These are phyloP conservation scores for Oryza longistaminata DNA, from an alignment of 176 grass and related monocot species.

Conservation along the genomic window DNA sequence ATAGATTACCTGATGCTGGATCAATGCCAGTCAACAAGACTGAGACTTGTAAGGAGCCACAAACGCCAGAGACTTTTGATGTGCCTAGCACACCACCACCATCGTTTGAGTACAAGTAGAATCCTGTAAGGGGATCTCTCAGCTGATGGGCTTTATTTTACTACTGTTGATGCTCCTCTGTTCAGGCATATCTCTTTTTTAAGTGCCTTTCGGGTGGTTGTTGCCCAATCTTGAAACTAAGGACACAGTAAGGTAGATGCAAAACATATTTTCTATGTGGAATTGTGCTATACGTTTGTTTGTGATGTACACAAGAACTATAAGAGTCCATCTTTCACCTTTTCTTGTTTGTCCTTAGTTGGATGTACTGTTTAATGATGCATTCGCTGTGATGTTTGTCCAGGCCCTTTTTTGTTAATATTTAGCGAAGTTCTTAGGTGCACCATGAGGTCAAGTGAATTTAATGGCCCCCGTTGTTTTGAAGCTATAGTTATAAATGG, in stretches of 20 bases:
- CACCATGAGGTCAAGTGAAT: background rate
- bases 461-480: background rate
- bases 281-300: background rate
- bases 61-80: slow-evolving; percentile 36
- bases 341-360: background rate
- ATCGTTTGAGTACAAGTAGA: slow-evolving; percentile 27
- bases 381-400: background rate
- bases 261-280: background rate
- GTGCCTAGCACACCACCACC: background rate
- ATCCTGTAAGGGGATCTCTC: background rate
- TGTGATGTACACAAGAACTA: background rate
- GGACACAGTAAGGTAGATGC: background rate
- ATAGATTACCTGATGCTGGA: background rate
- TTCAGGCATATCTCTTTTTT: background rate
- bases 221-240: background rate
- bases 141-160: background rate
- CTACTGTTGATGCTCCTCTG: background rate
- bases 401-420: background rate
- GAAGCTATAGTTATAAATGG: background rate
- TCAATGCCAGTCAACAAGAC: background rate
- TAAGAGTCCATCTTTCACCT: background rate
- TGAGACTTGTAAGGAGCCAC: slow-evolving; percentile 2
- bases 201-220: background rate
- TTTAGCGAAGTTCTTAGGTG: background rate
- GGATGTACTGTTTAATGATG: background rate